These are phyloP conservation scores for Aurantiochytrium sp. DNA, from an alignment of 108 stramenopile genomes.

Conservation along the genomic window DNA sequence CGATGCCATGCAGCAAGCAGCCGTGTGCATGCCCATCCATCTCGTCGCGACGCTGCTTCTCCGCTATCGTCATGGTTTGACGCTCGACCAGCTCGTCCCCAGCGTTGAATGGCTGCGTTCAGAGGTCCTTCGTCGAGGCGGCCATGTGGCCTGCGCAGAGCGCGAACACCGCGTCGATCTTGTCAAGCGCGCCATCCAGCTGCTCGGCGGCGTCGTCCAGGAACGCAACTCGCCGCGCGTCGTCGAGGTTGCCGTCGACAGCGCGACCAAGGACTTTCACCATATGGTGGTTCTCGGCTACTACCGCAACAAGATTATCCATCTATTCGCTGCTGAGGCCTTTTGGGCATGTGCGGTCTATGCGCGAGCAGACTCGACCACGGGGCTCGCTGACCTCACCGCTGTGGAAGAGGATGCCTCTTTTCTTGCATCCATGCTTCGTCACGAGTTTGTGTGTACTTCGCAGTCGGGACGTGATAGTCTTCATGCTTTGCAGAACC, in stretches of 20 bases:
- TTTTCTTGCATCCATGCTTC: background rate
- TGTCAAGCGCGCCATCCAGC: background rate
- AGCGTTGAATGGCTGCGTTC: constrained; percentile 1
- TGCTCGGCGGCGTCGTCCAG: background rate
- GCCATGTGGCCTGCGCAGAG: background rate
- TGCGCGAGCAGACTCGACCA: background rate
- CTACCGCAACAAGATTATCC: constrained; percentile 1
- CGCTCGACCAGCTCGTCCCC: background rate
- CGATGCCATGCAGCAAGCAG: background rate
- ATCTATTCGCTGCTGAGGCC: background rate
- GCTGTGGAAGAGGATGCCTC: background rate
- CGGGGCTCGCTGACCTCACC: background rate
- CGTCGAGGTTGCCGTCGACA: background rate
- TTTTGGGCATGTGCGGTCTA: background rate
- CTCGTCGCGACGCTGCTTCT: background rate
- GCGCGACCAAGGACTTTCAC: background rate
- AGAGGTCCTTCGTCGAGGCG: background rate
- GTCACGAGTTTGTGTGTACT: background rate
- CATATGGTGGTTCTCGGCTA: background rate
- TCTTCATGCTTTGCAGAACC: background rate
- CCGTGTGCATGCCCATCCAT: constrained; percentile 15
- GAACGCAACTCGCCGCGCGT: background rate
- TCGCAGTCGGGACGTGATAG: background rate
- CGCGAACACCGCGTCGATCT: background rate
- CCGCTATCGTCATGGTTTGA: background rate